A percentile compares a stretch with the other conserved stretches of the same genome.
phyloP scores from a whole-genome alignment of 805 yeast genomes.

The Tetrapisispora namnaoensis region DNA sequence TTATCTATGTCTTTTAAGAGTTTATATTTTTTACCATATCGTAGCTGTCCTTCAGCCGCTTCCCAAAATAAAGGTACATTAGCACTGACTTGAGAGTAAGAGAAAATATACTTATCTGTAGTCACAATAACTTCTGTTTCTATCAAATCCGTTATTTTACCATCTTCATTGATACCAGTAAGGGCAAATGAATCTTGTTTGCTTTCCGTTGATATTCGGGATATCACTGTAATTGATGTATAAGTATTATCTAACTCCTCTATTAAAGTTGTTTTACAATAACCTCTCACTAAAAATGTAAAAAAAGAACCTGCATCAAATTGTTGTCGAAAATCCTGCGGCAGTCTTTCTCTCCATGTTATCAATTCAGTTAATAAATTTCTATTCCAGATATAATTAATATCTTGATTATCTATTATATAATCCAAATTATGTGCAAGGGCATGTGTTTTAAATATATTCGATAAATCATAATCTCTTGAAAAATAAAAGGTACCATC shows the following conservation, averaged over 20 bases:
- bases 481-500: conserved; percentile 88
- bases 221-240: conserved; percentile 57
- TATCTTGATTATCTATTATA: conserved; percentile 46
- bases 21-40: conserved; percentile 71
- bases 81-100: conserved; percentile 81
- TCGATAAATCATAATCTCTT: conserved; percentile 81
- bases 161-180: conserved; percentile 85
- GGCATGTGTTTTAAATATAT: conserved; percentile 65
- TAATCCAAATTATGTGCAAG: conserved; percentile 31
- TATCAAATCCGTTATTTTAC: conserved; percentile 82
- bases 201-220: conserved; percentile 82
- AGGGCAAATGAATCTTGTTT: conserved; percentile 82
- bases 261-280: conserved; percentile 54
- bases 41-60: conserved; percentile 54
- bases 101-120: conserved; percentile 40
- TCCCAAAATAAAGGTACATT: conserved; percentile 95
- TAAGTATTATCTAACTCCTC: conserved; percentile 15
- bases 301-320: conserved; percentile 64
- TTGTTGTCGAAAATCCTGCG: conserved; percentile 42
- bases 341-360: conserved; percentile 59
- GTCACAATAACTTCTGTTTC: conserved; percentile 78
- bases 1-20: conserved; percentile 75
- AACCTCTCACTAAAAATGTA: conserved; percentile 83
- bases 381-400: conserved; percentile 84
- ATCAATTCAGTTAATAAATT: conserved; percentile 73